A percentile compares a stretch with the other conserved stretches of the same genome.
Conservation (phyloP, 2,329 filamentous ascomycete species). For the Akanthomyces uredinophilus region DNA sequence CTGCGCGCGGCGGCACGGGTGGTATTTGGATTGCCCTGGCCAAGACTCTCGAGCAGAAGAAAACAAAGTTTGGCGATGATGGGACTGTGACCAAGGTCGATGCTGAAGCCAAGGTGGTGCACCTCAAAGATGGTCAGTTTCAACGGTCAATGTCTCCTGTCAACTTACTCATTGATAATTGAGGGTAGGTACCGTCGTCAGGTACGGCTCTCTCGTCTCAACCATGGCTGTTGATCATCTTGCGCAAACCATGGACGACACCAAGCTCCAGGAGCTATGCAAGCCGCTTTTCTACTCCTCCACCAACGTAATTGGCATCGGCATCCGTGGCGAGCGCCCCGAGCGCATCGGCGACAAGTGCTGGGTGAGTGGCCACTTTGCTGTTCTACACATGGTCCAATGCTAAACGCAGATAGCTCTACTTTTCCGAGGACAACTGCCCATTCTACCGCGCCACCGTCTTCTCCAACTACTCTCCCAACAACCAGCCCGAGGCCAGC, state of each 20-base stretch:
- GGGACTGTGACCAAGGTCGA: constrained; percentile 75
- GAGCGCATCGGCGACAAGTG: constrained; percentile 99
- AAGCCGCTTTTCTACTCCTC: constrained; percentile 95
- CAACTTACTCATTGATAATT: neutral
- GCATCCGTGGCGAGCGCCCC: constrained; percentile 83
- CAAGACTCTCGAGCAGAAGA: constrained; percentile 77
- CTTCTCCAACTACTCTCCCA: constrained; percentile 95
- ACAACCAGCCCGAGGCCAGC: constrained; percentile 77
- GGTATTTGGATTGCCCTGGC: constrained; percentile 94
- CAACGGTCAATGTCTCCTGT: neutral
- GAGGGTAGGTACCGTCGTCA: constrained; percentile 55
- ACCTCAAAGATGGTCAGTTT: constrained; percentile 59
- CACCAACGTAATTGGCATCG: constrained; percentile 95
- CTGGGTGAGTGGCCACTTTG: constrained; percentile 59
- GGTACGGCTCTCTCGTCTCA: constrained; percentile 79
- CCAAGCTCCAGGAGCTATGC: constrained; percentile 74
- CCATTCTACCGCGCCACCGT: constrained; percentile 95
- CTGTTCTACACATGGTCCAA: constrained; percentile 19
- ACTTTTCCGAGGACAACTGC: constrained; percentile 93
- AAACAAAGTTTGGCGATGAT: constrained; percentile 74
- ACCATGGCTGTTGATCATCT: constrained; percentile 87
- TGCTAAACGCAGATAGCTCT: constrained; percentile 48
- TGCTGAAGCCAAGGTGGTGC: constrained; percentile 70
- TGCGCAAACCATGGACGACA: constrained; percentile 75
- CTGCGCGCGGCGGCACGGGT: constrained; percentile 80